These are phyloP conservation scores for Psilocybe mexicana DNA, from an alignment of 1,284 basidiomycete species.

Conservation along the genomic window DNA sequence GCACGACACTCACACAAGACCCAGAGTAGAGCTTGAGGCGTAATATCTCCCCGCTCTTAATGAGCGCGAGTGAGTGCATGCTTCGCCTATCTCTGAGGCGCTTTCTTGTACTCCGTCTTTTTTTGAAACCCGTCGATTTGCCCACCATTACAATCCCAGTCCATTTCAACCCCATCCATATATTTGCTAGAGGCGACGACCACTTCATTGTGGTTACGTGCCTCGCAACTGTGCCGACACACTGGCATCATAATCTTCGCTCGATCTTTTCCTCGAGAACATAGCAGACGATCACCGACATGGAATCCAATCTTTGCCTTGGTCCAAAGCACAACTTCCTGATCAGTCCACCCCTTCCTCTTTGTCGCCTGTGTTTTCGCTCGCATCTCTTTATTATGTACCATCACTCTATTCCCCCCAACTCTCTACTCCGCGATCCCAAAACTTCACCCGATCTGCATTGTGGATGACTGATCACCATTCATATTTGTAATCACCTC, in stretches of 20 bases:
- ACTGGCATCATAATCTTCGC: conserved; percentile 50
- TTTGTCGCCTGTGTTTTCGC: conserved; percentile 27
- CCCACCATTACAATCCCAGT: conserved; percentile 45
- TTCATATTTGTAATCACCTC: background rate
- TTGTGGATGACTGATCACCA: conserved; percentile 35
- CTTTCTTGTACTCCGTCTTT: conserved; percentile 57
- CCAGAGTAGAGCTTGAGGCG: conserved; percentile 53
- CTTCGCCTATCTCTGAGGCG: conserved; percentile 50
- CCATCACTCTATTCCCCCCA: conserved; percentile 9
- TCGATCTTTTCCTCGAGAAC: conserved; percentile 26
- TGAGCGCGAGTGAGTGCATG: conserved; percentile 46
- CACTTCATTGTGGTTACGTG: conserved; percentile 76
- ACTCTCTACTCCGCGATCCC: conserved; percentile 17
- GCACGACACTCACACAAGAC: conserved; percentile 73
- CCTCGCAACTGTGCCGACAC: conserved; percentile 65
- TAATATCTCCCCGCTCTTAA: conserved; percentile 36
- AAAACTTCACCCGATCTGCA: conserved; percentile 11
- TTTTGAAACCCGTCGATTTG: conserved; percentile 40
- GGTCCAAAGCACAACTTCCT: conserved; percentile 25
- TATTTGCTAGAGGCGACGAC: conserved; percentile 66
- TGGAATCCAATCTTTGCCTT: conserved; percentile 32
- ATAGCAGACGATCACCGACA: conserved; percentile 26
- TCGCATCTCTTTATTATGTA: conserved; percentile 25
- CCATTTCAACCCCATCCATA: conserved; percentile 49
- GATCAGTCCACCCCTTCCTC: conserved; percentile 14